Evolutionary conservation across 1,139 yeast genomes (phyloP).

Genomic region (Sugiyamaella pinicola): DNA sequence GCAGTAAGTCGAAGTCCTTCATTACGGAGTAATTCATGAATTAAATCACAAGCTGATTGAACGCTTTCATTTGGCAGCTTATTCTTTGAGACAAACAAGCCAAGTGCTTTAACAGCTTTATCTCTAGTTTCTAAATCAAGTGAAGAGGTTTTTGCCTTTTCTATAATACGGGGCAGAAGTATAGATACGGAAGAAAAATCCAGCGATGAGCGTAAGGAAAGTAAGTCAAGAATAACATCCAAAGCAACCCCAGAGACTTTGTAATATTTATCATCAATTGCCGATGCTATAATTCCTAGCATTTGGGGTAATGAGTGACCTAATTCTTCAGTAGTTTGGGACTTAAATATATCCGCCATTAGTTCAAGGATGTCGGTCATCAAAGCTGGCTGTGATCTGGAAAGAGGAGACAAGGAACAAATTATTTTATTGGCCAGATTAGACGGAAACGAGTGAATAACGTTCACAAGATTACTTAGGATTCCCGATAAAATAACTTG

Average conservation of each 20-base stretch:
- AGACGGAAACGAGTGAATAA: constrained; percentile 25
- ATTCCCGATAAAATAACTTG: constrained; percentile 28
- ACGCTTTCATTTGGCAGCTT: constrained; percentile 11
- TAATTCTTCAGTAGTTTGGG: constrained; percentile 24
- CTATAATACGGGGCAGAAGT: constrained; percentile 36
- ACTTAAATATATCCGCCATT: constrained; percentile 23
- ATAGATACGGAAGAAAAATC: constrained; percentile 17
- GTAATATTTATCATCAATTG: constrained; percentile 51
- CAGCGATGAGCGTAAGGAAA: constrained; percentile 33
- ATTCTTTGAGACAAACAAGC: constrained; percentile 11
- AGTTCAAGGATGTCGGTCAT: constrained; percentile 33
- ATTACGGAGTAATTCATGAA: constrained; percentile 36
- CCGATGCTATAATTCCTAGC: constrained; percentile 47
- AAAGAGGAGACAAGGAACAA: constrained; percentile 9
- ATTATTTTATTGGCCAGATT: constrained; percentile 20
- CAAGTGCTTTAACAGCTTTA: constrained; percentile 48
- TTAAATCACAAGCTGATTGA: constrained; percentile 27
- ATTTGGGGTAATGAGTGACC: constrained; percentile 34
- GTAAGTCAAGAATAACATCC: constrained; percentile 46
- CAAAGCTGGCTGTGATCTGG: constrained; percentile 24
- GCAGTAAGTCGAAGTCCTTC: constrained; percentile 39
- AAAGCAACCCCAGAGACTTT: constrained; percentile 57
- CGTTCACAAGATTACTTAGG: constrained; percentile 25
- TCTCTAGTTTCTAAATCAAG: constrained; percentile 57
- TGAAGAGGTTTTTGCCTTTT: constrained; percentile 47